Base-by-base conservation (phyloP, 2,329 filamentous ascomycete genomes). In the Monosporascus sp. region DNA sequence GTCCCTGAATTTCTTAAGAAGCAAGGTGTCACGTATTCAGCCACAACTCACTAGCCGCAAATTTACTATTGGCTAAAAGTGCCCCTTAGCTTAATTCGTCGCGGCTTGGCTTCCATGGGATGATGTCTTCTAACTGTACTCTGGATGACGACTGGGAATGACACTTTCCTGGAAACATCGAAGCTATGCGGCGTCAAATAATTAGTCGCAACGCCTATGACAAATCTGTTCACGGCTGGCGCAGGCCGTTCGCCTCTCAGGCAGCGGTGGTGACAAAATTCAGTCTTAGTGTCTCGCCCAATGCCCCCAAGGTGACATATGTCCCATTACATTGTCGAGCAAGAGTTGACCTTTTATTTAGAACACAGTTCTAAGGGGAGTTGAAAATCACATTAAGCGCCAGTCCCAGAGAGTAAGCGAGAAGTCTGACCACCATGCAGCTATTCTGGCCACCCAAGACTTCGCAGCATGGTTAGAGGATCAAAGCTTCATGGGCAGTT, bases 391-490 rank as follows among this genome's bases (percentile, higher is more conserved):
- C 31, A n/a, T 46, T 14, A 26, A 31, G 26, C 22, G 43, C n/a
- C 43, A 17, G 6, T 22, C 24, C 1, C 14, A 31, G 17, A 27
- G 43, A 7, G n/a, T 6, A 6, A 3, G 24, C 11, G 3, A 8
- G 16, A 27, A n/a, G 22, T 3, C 22, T 4, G 46, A 70, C 41
- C 59, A 78, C 57, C 75, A 74, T 7, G 74, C 75, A 17, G 73
- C 81, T 22, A 68, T 84, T 19, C 68, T 84, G 9, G 74, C 74
- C 19, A 81, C 79, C 20, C 74, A 72, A 24, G 63, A 73, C 17
- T 74, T 80, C 50, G 72, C 77, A n/a, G 66, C 67, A 11, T 77
- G 74, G 68, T 64, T 83, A 3, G 72, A 76, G 8, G 73, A 81
- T 52, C 60, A 67, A 26, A 58, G 47, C 0, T 76, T 79, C 55